Evolutionary conservation across 2,329 filamentous ascomycete genomes (phyloP).

Genomic region (Endocalyx cinctus): DNA sequence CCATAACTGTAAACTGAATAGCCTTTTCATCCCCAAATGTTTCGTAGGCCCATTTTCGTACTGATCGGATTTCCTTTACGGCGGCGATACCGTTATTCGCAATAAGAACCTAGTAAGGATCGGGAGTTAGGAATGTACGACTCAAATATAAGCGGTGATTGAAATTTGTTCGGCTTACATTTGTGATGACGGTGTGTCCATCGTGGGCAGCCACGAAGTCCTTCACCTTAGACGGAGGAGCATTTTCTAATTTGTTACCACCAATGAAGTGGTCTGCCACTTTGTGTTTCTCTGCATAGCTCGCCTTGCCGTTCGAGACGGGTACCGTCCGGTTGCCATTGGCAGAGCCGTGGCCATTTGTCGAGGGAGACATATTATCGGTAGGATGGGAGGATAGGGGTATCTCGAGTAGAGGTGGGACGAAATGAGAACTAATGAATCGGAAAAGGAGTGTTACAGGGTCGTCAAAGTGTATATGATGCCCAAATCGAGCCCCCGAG

Average conservation of each 20-base stretch:
- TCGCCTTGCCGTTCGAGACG: conserved; percentile 53
- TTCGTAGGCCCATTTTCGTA: conserved; percentile 99
- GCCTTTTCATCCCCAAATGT: conserved; percentile 97
- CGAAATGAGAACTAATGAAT: conserved; percentile 8
- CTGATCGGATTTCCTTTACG: conserved; percentile 98
- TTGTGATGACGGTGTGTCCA: conserved; percentile 97
- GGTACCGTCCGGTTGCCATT: conserved; percentile 46
- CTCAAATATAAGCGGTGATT: no score
- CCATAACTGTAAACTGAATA: conserved; percentile 99
- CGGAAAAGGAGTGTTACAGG: conserved; percentile 19
- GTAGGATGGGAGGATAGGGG: conserved; percentile 5
- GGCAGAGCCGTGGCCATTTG: conserved; percentile 28
- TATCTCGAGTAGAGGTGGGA: conserved; percentile 9
- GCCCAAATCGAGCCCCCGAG: conserved; percentile 22
- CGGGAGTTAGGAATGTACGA: no score
- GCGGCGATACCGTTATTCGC: conserved; percentile 99
- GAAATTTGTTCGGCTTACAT: conserved; percentile 63
- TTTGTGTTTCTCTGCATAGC: conserved; percentile 76
- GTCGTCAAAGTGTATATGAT: conserved; percentile 19
- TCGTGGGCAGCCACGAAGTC: conserved; percentile 88
- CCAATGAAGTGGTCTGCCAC: conserved; percentile 94
- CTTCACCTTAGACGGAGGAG: conserved; percentile 81
- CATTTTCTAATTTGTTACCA: conserved; percentile 80
- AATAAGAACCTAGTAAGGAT: conserved; percentile 78
- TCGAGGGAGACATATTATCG: conserved; percentile 18